Evolutionary conservation across 768 basidiomycete genomes (phyloP).

Genomic region (Exsudoporus frostii): DNA sequence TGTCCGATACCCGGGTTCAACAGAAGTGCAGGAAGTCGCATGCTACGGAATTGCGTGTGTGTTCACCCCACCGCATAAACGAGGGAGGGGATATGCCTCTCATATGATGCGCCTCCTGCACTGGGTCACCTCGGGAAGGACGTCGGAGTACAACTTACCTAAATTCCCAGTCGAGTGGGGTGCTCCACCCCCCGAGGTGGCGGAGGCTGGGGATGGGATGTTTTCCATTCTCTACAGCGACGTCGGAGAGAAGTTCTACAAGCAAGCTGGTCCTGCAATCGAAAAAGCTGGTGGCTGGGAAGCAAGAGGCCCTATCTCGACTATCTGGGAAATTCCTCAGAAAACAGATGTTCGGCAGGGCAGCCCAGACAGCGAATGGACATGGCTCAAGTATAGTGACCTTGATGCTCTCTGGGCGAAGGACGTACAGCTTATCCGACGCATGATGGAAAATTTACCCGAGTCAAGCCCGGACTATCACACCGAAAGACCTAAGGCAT

Average conservation of each 20-base stretch:
- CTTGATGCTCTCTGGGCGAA: conserved; percentile 37
- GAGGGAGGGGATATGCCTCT: conserved; percentile 53
- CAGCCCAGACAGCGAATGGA: conserved; percentile 6
- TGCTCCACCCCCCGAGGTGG: conserved; percentile 36
- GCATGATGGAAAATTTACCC: conserved; percentile 23
- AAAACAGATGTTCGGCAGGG: background rate
- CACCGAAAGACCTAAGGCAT: conserved; percentile 12
- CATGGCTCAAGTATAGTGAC: conserved; percentile 36
- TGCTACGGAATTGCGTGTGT: conserved; percentile 57
- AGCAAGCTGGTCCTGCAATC: conserved; percentile 35
- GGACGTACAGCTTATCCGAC: conserved; percentile 39
- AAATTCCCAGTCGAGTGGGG: conserved; percentile 43
- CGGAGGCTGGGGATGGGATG: conserved; percentile 35
- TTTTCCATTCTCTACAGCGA: conserved; percentile 57
- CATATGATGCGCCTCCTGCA: conserved; percentile 68
- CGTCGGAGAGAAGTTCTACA: conserved; percentile 47
- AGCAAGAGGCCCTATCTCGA: conserved; percentile 34
- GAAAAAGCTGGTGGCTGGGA: conserved; percentile 43
- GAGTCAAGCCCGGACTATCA: conserved; percentile 6
- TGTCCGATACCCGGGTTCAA: conserved; percentile 24
- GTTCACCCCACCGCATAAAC: conserved; percentile 48
- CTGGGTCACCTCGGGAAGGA: conserved; percentile 43
- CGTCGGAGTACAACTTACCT: conserved; percentile 28
- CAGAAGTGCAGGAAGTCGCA: conserved; percentile 31
- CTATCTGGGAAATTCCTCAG: conserved; percentile 37